Percentiles rank a stretch among this genome's conserved stretches.
Evolutionary conservation across 1,284 basidiomycete species (phyloP).

Genomic region (Flammula alnicola): DNA sequence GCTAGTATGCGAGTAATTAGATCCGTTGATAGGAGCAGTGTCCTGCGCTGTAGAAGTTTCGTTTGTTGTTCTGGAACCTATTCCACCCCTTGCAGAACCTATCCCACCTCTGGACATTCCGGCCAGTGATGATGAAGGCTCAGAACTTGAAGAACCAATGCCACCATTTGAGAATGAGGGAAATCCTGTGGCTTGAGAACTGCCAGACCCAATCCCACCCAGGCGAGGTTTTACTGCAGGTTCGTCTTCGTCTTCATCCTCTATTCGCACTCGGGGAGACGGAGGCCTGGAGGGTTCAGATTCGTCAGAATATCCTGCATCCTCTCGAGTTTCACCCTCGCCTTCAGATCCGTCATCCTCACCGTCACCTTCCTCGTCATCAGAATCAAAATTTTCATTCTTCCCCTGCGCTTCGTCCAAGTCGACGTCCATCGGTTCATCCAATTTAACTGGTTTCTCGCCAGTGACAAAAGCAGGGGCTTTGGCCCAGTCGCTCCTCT

Average conservation of each 20-base stretch:
- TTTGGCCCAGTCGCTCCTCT: conserved; percentile 63
- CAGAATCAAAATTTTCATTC: conserved; percentile 37
- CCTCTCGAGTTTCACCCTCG: conserved; percentile 37
- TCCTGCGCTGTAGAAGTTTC: conserved; percentile 20
- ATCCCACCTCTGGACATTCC: conserved; percentile 32
- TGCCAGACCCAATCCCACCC: conserved; percentile 53
- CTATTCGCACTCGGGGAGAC: conserved; percentile 55
- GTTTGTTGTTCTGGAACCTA: conserved; percentile 10
- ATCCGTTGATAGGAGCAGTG: conserved; percentile 15
- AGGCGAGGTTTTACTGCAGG: conserved; percentile 40
- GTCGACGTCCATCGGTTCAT: conserved; percentile 48
- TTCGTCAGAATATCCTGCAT: conserved; percentile 45
- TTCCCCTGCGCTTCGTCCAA: conserved; percentile 42
- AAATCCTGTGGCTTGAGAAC: conserved; percentile 9
- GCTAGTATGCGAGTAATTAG: conserved; percentile 32
- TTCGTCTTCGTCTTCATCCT: conserved; percentile 51
- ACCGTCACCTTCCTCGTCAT: conserved; percentile 40
- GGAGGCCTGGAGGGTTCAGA: conserved; percentile 52
- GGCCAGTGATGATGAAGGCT: conserved; percentile 19
- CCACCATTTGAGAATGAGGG: conserved; percentile 37
- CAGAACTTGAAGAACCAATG: conserved; percentile 35
- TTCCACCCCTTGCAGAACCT: neutral
- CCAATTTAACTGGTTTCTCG: conserved; percentile 54
- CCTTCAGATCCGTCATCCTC: conserved; percentile 42
- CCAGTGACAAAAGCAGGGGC: conserved; percentile 78